Evolutionary conservation across 2,329 filamentous ascomycete genomes (phyloP).

Genomic region (Stachybotrys echinatus): DNA sequence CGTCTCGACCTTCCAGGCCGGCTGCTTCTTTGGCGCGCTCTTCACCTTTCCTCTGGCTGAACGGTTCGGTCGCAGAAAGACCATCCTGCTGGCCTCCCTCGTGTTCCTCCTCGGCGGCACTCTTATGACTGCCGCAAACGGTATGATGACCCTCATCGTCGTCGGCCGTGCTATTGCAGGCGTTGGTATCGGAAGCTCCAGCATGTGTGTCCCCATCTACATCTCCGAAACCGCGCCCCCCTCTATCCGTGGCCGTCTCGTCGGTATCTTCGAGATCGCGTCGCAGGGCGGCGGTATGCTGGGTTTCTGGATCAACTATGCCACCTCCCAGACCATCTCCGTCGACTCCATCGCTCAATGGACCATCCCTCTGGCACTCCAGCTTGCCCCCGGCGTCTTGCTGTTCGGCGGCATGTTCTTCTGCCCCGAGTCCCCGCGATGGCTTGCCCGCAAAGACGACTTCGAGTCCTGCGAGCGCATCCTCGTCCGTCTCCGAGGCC

Average conservation of each 20-base stretch:
- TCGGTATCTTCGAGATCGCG: conserved; percentile 44
- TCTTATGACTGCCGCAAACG: conserved; percentile 26
- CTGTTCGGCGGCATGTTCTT: conserved; percentile 50
- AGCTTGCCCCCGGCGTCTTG: conserved; percentile 49
- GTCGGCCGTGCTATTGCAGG: conserved; percentile 45
- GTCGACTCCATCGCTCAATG: conserved; percentile 31
- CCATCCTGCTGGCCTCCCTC: conserved; percentile 36
- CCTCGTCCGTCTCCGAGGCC: conserved; percentile 26
- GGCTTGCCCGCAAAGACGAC: conserved; percentile 51
- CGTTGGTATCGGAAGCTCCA: conserved; percentile 45
- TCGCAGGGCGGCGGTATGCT: conserved; percentile 25
- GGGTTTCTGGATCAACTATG: conserved; percentile 35
- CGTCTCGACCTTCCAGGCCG: conserved; percentile 31
- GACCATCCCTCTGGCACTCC: conserved; percentile 53
- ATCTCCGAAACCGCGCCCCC: conserved; percentile 39
- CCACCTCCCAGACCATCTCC: conserved; percentile 17
- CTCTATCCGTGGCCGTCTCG: conserved; percentile 43
- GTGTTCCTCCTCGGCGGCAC: conserved; percentile 33
- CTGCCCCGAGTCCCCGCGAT: conserved; percentile 56
- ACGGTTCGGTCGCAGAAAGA: conserved; percentile 38
- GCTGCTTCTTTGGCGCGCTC: conserved; percentile 34
- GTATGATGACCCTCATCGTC: conserved; percentile 32
- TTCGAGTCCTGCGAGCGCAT: conserved; percentile 41
- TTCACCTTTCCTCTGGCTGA: conserved; percentile 41
- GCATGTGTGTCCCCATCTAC: conserved; percentile 40